Evolutionary conservation across 1,139 yeast species (phyloP), one percentile per base, ranked within the genome.

Genomic region (Sugiyamaella neomexicana): DNA sequence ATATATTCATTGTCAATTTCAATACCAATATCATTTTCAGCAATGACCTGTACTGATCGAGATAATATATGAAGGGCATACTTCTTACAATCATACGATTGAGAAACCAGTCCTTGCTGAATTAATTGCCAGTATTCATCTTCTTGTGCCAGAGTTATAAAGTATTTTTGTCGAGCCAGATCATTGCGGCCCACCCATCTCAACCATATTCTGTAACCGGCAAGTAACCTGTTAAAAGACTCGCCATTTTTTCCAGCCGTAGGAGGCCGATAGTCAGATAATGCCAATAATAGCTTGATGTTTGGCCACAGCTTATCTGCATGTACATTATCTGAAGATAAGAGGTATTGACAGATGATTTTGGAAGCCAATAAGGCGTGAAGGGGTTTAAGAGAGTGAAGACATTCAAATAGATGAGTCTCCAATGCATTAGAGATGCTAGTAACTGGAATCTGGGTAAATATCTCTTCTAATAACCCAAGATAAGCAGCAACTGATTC

Each of bases 71-170:
- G 83, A 31, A 89, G 72, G n/a, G 85, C 77, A 62, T 82, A 81
- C 66, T 89, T 89, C 50, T 90, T 78, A 55, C 80, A 83, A 58
- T 88, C 96, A 63, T 86, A 91, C 0, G 81, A 74, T 5, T 72
- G 66, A 54, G 82, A 78, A 12, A 78, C 75, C 38, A 89, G 71
- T 0, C 89, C 87, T 12, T 63, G 61, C 61, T 85, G 89, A 32
- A 89, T 66, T 9, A 68, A 63, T 9, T 59, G 52, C 95, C 96
- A 89, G 65, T 86, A 89, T 1, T 67, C 61, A 2, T 75, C 73
- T 0, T 60, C 46, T 25, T 68, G 62, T 4, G 83, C 60, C 2
- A 75, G 61, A 0, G 55, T 36, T 48, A 78, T 77, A 54, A 79
- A 77, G 31, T 39, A 31, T 9, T 17, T 17, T 7, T 36, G 15